Percentiles rank a stretch among this genome's conserved stretches.
Conservation (phyloP, 805 yeast species). For the Candida ascalaphidarum region DNA sequence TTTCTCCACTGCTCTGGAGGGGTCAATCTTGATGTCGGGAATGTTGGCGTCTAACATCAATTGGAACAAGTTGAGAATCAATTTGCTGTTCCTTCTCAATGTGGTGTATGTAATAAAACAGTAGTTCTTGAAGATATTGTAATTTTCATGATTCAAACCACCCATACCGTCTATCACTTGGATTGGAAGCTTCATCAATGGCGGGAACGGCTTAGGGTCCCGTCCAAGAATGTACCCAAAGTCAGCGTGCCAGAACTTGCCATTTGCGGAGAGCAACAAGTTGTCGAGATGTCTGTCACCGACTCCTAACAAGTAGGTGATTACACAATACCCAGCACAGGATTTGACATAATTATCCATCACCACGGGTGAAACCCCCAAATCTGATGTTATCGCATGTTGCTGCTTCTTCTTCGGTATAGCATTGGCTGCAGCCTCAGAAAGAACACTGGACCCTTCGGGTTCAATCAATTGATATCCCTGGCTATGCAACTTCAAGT, state of each 20-base stretch:
- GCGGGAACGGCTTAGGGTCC: slow-evolving; percentile 98
- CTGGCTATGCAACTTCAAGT: slow-evolving; percentile 48
- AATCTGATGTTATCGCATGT: slow-evolving; percentile 27
- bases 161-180: slow-evolving; percentile 98
- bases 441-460: slow-evolving; percentile 13
- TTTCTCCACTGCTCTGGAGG: slow-evolving; percentile 78
- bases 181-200: slow-evolving; percentile 93
- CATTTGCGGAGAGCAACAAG: slow-evolving; percentile 65
- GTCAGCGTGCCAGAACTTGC: slow-evolving; percentile 95
- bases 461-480: slow-evolving; percentile 19
- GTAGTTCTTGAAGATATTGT: slow-evolving; percentile 78
- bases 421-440: slow-evolving; percentile 1
- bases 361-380: slow-evolving; percentile 50
- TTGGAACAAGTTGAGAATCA: slow-evolving; percentile 84
- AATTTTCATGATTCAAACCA: slow-evolving; percentile 79
- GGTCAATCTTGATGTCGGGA: slow-evolving; percentile 82
- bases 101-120: slow-evolving; percentile 94
- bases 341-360: slow-evolving; percentile 94
- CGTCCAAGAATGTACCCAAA: slow-evolving; percentile 94
- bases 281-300: slow-evolving; percentile 97
- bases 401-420: slow-evolving; percentile 29
- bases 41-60: slow-evolving; percentile 90
- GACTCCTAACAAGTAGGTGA: slow-evolving; percentile 88
- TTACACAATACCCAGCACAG: slow-evolving; percentile 96
- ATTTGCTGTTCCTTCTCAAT: slow-evolving; percentile 77